Evolutionary conservation across 768 basidiomycete genomes (phyloP), one percentile per base, ranked within the genome.

Genomic region (Neoboletus brunneissimus): DNA sequence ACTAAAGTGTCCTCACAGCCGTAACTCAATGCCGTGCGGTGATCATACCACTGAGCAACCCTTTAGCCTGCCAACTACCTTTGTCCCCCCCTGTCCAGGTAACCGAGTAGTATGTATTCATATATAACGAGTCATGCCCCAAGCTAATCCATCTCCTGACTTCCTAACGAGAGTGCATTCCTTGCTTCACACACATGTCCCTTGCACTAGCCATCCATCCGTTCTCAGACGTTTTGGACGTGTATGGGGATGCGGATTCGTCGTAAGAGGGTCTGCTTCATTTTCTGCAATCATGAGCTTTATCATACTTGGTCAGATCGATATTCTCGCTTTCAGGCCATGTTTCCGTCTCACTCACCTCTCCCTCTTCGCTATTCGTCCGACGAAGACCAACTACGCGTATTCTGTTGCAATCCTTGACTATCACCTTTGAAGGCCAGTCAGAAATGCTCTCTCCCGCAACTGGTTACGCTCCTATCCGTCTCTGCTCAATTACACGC

Each of bases 301-400:
- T 53, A 61, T 43, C 57, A 38, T 25, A 16, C 40, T 47, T 32
- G 51, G 53, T 48, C 62, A 97, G 94, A 55, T 86, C 89, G 55
- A 85, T 85, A 2, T 96, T 94, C 71, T 95, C 94, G 11, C 79
- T 97, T 44, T 88, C 92, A 10, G 94, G 94, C 4, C 81, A 93
- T 67, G 76, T 96, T 22, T 75, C 83, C 23, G 74, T 96, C 51
- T 78, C 84, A 0, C 62, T 94, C 32, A 75, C 81, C 4, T 78
- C 88, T 0, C 73, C 85, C 2, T 77, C 71, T 51, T 82, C 82
- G 12, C 65, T 87, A 25, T 85, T 88, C 59, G 79, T 80, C 57
- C 77, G 78, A 57, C 56, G 54, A 52, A 79, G 78, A 54, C 73
- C 76, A 47, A 70, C 84, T 0, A 71, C 78, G 10, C 80, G 75